Base-by-base conservation (phyloP, 768 basidiomycete species). In the Boletus tylopilopsis region DNA sequence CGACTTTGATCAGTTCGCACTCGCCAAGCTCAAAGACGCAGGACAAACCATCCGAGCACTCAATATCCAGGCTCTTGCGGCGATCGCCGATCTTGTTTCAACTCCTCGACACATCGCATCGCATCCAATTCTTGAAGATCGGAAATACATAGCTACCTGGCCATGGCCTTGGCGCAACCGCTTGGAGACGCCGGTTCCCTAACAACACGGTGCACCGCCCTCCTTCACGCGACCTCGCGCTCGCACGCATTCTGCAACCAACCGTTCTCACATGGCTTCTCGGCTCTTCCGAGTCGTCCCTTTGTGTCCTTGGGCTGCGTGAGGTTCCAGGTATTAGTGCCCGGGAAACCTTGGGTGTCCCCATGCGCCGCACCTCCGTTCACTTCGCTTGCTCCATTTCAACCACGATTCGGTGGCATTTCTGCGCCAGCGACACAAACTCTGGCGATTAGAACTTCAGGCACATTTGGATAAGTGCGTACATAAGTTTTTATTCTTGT, bases 51-150 rank as follows among this genome's bases (percentile, higher is more conserved):
- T 75, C 42, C 64, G 70, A 21, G 66, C 73, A 0, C 55, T 75
- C 42, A 59, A 54, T 25, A 48, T 77, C 21, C 46, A 59, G 12
- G 37, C 1, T 74, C 68, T 47, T 70, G 73, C 37, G 60, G 1
- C 73, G 75, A 57, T 74, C 75, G 6, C 73, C 74, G 15, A 60
- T 76, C 19, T 53, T 76, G 6, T 78, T 73, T 44, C 70, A 76
- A 42, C 60, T 78, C 0, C 58, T 77, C 18, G 55, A 51, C 0
- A 62, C 73, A 33, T 72, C 73, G 63, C 68, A 71, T 0, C 58
- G 52, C 19, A 52, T 76, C 47, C 62, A 56, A 19, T 74, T 72
- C 55, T 64, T 78, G 47, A 66, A 65, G 33, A 42, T 77, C 21
- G 71, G 68, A 6, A 55, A 6, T 73, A 75, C 47, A 63, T 75